phyloP scores from a whole-genome alignment of 169 alveolate genomes.

The Plasmodium gonderi region DNA sequence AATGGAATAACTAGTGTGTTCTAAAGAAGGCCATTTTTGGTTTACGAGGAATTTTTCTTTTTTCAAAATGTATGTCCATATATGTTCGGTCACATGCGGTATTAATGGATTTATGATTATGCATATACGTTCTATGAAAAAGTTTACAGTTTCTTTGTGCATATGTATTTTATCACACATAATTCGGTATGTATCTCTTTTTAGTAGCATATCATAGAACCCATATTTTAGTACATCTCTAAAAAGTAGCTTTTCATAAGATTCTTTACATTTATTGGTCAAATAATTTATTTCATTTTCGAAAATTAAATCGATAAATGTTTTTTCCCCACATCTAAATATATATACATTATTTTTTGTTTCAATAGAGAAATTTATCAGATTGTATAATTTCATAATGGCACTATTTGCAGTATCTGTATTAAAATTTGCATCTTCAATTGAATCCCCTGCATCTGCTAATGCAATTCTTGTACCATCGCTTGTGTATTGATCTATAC shows the following conservation, averaged over 20 bases:
- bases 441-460: slow-evolving; percentile 99
- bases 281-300: slow-evolving; percentile 87
- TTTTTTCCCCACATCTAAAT: slow-evolving; percentile 74
- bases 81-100: slow-evolving; percentile 93
- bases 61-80: slow-evolving; percentile 89
- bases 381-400: slow-evolving; percentile 84
- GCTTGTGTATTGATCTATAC: slow-evolving; percentile 93
- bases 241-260: slow-evolving; percentile 85
- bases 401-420: slow-evolving; percentile 90
- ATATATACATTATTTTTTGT: slow-evolving; percentile 79
- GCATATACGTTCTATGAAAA: slow-evolving; percentile 85
- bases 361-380: slow-evolving; percentile 80
- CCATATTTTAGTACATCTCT: slow-evolving; percentile 91
- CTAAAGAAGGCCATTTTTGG: slow-evolving; percentile 88
- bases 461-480: slow-evolving; percentile 98
- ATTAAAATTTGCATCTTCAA: slow-evolving; percentile 96
- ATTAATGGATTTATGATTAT: slow-evolving; percentile 89
- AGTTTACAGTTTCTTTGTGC: slow-evolving; percentile 61
- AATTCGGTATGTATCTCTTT: slow-evolving; percentile 38
- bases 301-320: slow-evolving; percentile 84
- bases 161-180: slow-evolving; percentile 72
- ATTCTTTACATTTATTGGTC: slow-evolving; percentile 82
- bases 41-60: slow-evolving; percentile 79
- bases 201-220: slow-evolving; percentile 85
- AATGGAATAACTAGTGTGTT: slow-evolving; percentile 78